These are phyloP conservation scores for Puya raimondii DNA, from an alignment of 176 grass and related monocot species.

Conservation along the genomic window DNA sequence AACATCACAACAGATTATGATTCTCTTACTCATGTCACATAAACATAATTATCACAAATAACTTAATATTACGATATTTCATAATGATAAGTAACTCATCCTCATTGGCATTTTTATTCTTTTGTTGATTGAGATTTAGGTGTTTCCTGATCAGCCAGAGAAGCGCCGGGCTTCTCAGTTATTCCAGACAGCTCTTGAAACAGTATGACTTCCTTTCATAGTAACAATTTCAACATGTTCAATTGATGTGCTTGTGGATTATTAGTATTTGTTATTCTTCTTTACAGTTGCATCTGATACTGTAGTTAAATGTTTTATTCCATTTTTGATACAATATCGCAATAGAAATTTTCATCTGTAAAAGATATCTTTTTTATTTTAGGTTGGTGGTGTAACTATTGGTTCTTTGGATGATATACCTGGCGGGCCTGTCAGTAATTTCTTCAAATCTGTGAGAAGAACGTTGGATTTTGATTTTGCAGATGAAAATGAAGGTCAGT, in stretches of 20 bases:
- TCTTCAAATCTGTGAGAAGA: slow-evolving; percentile 82
- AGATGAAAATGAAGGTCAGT: slow-evolving; percentile 69
- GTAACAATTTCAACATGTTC: slow-evolving; percentile 8
- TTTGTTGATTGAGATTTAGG: slow-evolving; percentile 57
- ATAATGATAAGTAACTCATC: not conserved
- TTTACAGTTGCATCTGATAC: not conserved
- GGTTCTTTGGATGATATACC: slow-evolving; percentile 85
- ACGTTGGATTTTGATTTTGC: slow-evolving; percentile 92
- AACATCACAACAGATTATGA: too few species aligned
- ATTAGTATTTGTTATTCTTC: not conserved
- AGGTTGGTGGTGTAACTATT: slow-evolving; percentile 75
- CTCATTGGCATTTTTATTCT: not conserved
- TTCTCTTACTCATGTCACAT: too few species aligned
- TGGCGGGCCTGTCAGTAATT: slow-evolving; percentile 48
- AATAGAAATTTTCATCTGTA: not conserved
- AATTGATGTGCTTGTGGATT: not conserved
- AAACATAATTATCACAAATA: too few species aligned
- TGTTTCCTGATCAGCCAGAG: slow-evolving; percentile 92
- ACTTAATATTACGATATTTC: too few species aligned
- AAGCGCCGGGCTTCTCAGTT: slow-evolving; percentile 71
- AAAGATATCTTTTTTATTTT: slow-evolving; percentile 20
- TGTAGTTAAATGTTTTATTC: not conserved
- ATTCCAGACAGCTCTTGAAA: slow-evolving; percentile 68
- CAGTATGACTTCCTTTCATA: slow-evolving; percentile 22
- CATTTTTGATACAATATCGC: not conserved